Base-by-base conservation (phyloP, 2,329 filamentous ascomycete genomes). In the Lachnellula hyalina region DNA sequence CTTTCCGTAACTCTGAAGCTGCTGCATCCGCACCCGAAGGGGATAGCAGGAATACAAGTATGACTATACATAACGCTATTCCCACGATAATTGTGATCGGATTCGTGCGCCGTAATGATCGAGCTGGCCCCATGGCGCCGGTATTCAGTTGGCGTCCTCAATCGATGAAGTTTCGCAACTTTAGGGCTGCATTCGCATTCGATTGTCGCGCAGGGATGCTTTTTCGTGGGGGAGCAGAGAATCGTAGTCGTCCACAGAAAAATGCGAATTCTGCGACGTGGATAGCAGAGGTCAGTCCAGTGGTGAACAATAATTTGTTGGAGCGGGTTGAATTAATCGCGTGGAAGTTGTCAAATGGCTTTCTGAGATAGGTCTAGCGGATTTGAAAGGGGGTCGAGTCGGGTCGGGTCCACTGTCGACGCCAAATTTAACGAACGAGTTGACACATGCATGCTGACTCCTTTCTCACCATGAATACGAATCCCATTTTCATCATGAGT, bases 31-130 rank as follows among this genome's bases (percentile, higher is more conserved):
- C 67, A 55, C 71, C 72, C 2, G 80, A 79, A 52, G 75, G 79
- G 9, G 76, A 77, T 62, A 84, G 68, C 62, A 86, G 70, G 68
- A 86, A 84, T 75, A 81, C 73, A 71, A 90, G 71, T 73, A 88
- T 83, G 74, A 87, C 82, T 68, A 94, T 79, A 71, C 85, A 85
- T 56, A 94, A 80, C 55, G 89, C 74, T 63, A 76, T 79, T 65
- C 89, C 89, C 62, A 95, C 78, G 63, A 86, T 71, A 61, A 93
- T 75, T 52, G 87, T 93, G 68, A 88, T 79, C 60, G 89, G 86
- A 73, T 84, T 94, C 70, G 86, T 83, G 75, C 88, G 87, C 75
- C 89, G 89, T 69, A 93, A 81, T 60, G 79, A 77, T 74, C 89
- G 88, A 64, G 82, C 79, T 63, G 81, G 76, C 67, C 82, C 80